Base-by-base conservation (phyloP, 352 stramenopile genomes). In the Phytophthora cajani region DNA sequence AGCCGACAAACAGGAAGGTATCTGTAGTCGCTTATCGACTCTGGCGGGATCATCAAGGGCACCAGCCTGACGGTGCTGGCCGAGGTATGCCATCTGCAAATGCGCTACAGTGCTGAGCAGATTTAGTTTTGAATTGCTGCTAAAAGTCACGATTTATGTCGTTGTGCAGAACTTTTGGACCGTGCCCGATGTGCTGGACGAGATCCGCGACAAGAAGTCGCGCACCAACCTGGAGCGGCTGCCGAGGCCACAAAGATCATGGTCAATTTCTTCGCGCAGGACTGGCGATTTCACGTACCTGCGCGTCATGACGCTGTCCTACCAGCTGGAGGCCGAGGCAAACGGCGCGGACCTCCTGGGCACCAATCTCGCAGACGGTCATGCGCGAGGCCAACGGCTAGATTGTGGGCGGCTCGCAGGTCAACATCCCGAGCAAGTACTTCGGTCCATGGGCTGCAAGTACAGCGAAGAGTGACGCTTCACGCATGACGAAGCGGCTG, bases 11-110 rank as follows among this genome's bases (percentile, higher is more conserved):
- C 36, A 91, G 91, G 78, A 93, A 94, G 71, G 80, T 95, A 95
- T 64, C 67, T 97, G 16, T n/a, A n/a, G 85, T 97, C 25, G n/a
- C n/a, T n/a, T n/a, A 79, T 97, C 47, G 89, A 97, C 76, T 95
- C 89, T 4, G 89, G 89, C 53, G 89, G 87, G 25, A 93, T 97
- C 67, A 97, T 97, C 78, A 97, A 95, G 66, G 81, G 86, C 74
- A 92, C 88, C 0, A 90, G 94, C 66, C 59, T 97, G 44, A 80
- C 72, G 17, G 69, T 82, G 30, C 72, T 97, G 21, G 88, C 89
- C 11, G 86, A 97, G 77, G 82, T 90, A 80, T n/a, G n/a, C n/a
- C n/a, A n/a, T n/a, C 36, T 21, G 17, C 38, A 6, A 36, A 67
- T 36, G 12, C 57, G 9, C n/a, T 16, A 6, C 46, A 47, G 11